Percentiles rank a stretch among this genome's conserved stretches.
phyloP scores from a whole-genome alignment of 345 rosid genomes.

The Cardamine chenopodiifolia region DNA sequence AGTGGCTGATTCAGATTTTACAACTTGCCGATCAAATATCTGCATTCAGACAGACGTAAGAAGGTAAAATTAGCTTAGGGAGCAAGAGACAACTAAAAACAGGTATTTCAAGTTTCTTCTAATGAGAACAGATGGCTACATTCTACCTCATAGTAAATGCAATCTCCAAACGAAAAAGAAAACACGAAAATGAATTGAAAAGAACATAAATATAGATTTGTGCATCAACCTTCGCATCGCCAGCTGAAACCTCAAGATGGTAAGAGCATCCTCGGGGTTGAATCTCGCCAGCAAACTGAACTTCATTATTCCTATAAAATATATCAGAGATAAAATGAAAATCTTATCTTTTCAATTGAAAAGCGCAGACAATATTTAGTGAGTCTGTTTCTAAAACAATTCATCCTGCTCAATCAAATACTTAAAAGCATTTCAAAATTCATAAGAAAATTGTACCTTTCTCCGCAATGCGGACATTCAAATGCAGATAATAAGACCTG shows the following conservation, averaged over 20 bases:
- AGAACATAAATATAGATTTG: neutral
- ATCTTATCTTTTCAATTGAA: neutral
- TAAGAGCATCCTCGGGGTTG: conserved; percentile 76
- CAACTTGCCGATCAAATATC: conserved; percentile 80
- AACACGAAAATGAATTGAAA: neutral
- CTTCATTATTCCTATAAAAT: conserved; percentile 75
- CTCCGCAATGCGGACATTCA: conserved; percentile 88
- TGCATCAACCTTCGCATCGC: conserved; percentile 62
- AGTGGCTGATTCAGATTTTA: conserved; percentile 93
- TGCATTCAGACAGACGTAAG: conserved; percentile 43
- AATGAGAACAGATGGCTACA: too few relatives aligned
- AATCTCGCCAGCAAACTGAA: conserved; percentile 96
- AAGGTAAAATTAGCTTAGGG: conserved; percentile 6
- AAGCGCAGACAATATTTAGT: neutral
- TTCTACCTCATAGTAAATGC: too few relatives aligned
- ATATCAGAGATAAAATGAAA: neutral
- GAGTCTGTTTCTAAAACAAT: neutral
- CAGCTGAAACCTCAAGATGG: conserved; percentile 56
- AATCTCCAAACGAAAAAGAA: too few relatives aligned
- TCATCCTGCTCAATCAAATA: neutral
- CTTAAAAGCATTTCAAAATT: neutral
- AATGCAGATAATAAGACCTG: conserved; percentile 90
- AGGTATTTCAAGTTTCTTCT: neutral
- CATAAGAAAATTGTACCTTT: conserved; percentile 56
- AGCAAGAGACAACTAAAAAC: neutral